These are phyloP conservation scores for Sapria himalayana DNA, from an alignment of 345 rosid species.

Conservation along the genomic window DNA sequence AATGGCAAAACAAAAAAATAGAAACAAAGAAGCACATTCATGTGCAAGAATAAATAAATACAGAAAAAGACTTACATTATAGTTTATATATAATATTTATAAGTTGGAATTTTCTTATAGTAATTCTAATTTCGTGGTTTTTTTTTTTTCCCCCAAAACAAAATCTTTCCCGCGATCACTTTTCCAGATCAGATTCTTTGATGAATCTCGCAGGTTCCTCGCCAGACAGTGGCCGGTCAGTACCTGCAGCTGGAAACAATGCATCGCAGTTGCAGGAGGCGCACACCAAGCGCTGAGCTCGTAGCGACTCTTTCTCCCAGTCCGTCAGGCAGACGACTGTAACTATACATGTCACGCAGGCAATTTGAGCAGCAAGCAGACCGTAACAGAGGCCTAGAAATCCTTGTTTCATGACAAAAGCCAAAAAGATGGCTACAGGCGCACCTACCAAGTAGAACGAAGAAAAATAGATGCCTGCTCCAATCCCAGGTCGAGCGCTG, in stretches of 20 bases:
- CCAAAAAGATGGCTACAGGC: constrained; percentile 41
- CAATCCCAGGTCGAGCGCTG: constrained; percentile 57
- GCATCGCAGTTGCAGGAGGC: constrained; percentile 15
- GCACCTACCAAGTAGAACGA: constrained; percentile 76
- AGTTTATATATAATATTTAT: no score
- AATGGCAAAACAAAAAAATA: no score
- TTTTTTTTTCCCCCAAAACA: no score
- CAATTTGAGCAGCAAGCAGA: constrained; percentile 58
- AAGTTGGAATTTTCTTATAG: no score
- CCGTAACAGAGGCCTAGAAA: constrained; percentile 85
- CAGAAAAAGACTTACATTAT: no score
- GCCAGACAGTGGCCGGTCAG: constrained; percentile 19
- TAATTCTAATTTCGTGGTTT: no score
- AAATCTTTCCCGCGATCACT: no score
- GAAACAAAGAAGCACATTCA: no score
- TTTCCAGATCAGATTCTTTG: constrained; percentile 5
- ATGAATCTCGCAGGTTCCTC: constrained; percentile 8
- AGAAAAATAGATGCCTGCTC: constrained; percentile 50
- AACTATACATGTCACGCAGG: constrained; percentile 46
- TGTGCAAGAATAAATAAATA: no score
- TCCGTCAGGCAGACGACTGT: constrained; percentile 46
- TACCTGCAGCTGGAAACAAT: constrained; percentile 8
- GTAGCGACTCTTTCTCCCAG: constrained; percentile 56
- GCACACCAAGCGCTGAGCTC: constrained; percentile 53
- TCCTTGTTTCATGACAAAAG: constrained; percentile 40